Percentiles rank a stretch among this genome's conserved stretches.
Conservation (phyloP, 164 flowering plant genomes). For the Magnolia kwangsiensis region DNA sequence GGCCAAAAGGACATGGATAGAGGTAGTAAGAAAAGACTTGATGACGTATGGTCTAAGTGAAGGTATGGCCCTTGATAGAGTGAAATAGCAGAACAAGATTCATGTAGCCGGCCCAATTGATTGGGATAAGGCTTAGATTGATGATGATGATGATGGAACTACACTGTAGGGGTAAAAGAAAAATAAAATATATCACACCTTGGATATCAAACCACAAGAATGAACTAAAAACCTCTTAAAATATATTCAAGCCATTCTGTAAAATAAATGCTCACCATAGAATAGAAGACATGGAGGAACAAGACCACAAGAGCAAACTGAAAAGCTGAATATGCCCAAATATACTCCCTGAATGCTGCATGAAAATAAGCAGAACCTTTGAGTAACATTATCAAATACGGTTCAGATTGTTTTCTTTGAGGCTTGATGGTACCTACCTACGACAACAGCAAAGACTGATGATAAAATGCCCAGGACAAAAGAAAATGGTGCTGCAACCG, state of each 20-base stretch:
- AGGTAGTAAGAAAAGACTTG: too few species aligned
- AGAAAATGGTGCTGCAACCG: conserved; percentile 78
- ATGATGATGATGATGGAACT: too few species aligned
- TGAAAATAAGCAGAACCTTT: neutral
- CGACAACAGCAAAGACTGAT: conserved; percentile 60
- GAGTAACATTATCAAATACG: neutral
- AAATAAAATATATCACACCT: too few species aligned
- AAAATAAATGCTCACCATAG: conserved; percentile 36
- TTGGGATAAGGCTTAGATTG: too few species aligned
- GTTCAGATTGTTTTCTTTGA: conserved; percentile 1
- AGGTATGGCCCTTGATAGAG: too few species aligned
- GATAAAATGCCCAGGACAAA: conserved; percentile 65
- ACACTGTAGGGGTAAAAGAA: too few species aligned
- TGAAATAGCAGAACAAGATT: too few species aligned
- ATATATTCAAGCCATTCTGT: neutral
- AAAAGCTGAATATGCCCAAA: conserved; percentile 89
- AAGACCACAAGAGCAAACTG: conserved; percentile 72
- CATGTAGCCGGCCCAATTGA: too few species aligned
- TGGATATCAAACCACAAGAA: neutral
- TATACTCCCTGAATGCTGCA: conserved; percentile 80
- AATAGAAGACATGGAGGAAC: conserved; percentile 54
- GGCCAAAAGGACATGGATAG: too few species aligned
- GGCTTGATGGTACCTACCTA: conserved; percentile 56
- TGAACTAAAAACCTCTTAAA: neutral
- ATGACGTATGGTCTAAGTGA: too few species aligned